Percentiles rank a stretch among this genome's conserved stretches.
Conservation (phyloP, 2,329 filamentous ascomycete genomes). For the Lizonia empirigonia region DNA sequence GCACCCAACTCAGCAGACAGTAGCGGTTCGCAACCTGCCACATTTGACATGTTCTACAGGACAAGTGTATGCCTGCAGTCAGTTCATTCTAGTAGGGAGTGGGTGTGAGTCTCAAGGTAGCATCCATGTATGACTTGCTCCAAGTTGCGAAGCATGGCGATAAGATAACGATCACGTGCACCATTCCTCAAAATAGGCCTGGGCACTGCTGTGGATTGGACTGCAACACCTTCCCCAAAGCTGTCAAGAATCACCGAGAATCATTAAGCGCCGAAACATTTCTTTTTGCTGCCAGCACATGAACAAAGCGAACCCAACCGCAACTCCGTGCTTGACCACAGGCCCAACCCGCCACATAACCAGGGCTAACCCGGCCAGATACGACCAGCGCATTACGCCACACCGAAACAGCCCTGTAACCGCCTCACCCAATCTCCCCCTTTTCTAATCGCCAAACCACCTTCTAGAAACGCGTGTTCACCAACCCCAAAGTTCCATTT, state of each 20-base stretch:
- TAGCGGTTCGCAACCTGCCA: neutral
- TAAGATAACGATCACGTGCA: conserved; percentile 17
- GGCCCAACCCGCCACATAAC: conserved; percentile 10
- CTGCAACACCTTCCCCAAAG: neutral
- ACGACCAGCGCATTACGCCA: conserved; percentile 23
- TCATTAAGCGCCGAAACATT: neutral
- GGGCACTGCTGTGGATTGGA: too few relatives aligned
- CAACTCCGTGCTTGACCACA: conserved; percentile 13
- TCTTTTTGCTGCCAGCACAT: neutral
- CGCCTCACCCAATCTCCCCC: conserved; percentile 17
- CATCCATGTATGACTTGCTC: neutral
- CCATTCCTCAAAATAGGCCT: neutral
- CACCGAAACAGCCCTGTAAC: conserved; percentile 18
- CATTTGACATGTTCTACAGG: neutral
- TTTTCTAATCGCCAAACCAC: conserved; percentile 15
- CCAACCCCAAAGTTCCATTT: conserved; percentile 10
- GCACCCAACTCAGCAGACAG: neutral
- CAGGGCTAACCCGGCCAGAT: conserved; percentile 18
- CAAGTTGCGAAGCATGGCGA: neutral
- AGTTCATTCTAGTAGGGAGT: neutral
- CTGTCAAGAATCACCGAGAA: neutral
- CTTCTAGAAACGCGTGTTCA: conserved; percentile 17
- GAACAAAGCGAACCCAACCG: conserved; percentile 11
- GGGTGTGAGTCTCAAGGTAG: neutral
- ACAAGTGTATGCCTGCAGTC: too few relatives aligned